Percentiles rank a stretch among this genome's conserved stretches.
Conservation (phyloP, 2,329 filamentous ascomycete genomes). For the Aureobasidium subglaciale region DNA sequence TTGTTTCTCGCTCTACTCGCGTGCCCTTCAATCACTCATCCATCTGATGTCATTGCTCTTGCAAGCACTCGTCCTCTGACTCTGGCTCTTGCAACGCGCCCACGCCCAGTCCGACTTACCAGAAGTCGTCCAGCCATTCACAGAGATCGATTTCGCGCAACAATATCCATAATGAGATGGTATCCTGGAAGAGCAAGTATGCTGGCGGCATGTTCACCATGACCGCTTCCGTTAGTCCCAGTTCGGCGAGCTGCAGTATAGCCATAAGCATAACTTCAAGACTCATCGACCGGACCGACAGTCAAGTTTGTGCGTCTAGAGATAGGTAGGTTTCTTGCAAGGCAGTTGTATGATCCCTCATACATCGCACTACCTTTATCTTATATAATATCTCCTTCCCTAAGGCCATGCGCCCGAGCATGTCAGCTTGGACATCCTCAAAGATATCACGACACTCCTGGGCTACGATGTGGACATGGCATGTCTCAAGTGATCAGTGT, state of each 20-base stretch:
- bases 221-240: constrained; percentile 30
- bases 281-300: constrained; percentile 69
- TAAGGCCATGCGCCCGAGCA: constrained; percentile 57
- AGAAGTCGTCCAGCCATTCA: background rate
- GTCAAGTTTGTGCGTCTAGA: constrained; percentile 69
- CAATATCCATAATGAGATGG: constrained; percentile 14
- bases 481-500: too few relatives aligned
- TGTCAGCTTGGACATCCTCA: constrained; percentile 81
- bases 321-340: constrained; percentile 74
- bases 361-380: background rate
- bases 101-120: background rate
- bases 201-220: constrained; percentile 22
- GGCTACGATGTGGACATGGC: constrained; percentile 70
- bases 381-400: background rate
- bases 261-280: constrained; percentile 63
- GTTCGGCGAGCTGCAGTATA: constrained; percentile 34
- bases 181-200: constrained; percentile 17
- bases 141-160: constrained; percentile 2
- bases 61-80: background rate
- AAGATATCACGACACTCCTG: constrained; percentile 77
- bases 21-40: background rate
- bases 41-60: background rate
- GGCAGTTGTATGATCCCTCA: constrained; percentile 51
- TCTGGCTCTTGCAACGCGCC: background rate
- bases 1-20: background rate